phyloP scores from a whole-genome alignment of 805 yeast species.

The Pichia eremophila region DNA sequence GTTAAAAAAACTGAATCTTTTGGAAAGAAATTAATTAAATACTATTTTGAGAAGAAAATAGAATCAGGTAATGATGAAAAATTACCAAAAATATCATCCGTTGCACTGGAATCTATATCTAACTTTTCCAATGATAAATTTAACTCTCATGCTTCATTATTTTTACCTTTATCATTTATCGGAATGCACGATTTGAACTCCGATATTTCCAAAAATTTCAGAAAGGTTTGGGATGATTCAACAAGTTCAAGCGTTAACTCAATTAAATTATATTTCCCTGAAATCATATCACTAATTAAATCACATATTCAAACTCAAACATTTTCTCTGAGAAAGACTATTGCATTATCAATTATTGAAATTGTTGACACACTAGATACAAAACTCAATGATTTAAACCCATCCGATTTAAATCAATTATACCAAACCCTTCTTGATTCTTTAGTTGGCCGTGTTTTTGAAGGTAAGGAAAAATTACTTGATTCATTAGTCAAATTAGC shows the following conservation, averaged over 20 bases:
- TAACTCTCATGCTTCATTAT: conserved; percentile 47
- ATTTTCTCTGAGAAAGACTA: conserved; percentile 57
- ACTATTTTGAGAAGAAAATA: conserved; percentile 44
- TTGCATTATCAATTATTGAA: conserved; percentile 58
- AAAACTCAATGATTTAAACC: conserved; percentile 13
- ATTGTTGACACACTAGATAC: conserved; percentile 40
- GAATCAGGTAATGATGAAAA: conserved; percentile 27
- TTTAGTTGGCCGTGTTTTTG: conserved; percentile 74
- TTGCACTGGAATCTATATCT: conserved; percentile 57
- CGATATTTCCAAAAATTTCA: conserved; percentile 40
- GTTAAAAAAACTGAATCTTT: conserved; percentile 44
- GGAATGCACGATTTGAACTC: conserved; percentile 59
- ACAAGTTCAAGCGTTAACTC: conserved; percentile 69
- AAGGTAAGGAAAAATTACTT: conserved; percentile 72
- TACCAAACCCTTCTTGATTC: conserved; percentile 50
- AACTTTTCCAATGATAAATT: conserved; percentile 63
- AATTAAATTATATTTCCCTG: conserved; percentile 56
- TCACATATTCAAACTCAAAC: conserved; percentile 45
- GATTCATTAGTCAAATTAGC: conserved; percentile 58
- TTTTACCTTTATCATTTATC: conserved; percentile 70
- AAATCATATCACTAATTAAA: conserved; percentile 48
- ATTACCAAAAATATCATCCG: conserved; percentile 42
- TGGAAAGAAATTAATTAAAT: conserved; percentile 36
- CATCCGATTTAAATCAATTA: conserved; percentile 24
- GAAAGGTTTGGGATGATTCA: conserved; percentile 66